Conservation (phyloP, 192 early-diverging fungal genomes). For the Chytriomyces sp. region DNA sequence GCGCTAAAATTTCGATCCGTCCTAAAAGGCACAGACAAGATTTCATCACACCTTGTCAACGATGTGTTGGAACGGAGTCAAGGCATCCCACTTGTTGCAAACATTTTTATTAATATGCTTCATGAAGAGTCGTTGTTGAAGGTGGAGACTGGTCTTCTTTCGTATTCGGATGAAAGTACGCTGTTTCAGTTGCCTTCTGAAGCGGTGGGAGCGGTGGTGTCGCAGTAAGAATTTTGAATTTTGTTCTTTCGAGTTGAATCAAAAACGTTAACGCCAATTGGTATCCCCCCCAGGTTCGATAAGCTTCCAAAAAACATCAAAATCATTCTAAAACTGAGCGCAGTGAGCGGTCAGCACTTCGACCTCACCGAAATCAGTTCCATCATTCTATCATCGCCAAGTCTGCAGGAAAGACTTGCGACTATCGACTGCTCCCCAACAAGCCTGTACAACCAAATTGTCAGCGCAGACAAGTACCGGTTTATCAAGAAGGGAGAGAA, state of each 20-base stretch:
- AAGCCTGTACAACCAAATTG: neutral
- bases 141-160: slow-evolving; percentile 3
- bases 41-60: slow-evolving; percentile 3
- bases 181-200: slow-evolving; percentile 12
- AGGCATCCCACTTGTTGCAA: slow-evolving; percentile 23
- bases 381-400: slow-evolving; percentile 8
- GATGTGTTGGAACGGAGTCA: slow-evolving; percentile 33
- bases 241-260: neutral
- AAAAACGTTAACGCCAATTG: neutral
- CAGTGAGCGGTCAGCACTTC: slow-evolving; percentile 36
- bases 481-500: slow-evolving; percentile 18
- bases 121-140: slow-evolving; percentile 9
- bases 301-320: slow-evolving; percentile 13
- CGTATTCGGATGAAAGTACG: neutral
- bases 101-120: slow-evolving; percentile 24
- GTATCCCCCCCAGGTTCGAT: slow-evolving; percentile 4
- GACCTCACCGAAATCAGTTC: slow-evolving; percentile 16
- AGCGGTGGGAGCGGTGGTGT: slow-evolving; percentile 30
- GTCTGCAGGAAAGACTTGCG: neutral
- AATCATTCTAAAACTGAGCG: slow-evolving; percentile 26
- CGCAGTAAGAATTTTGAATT: slow-evolving; percentile 15
- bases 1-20: slow-evolving; percentile 3
- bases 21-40: neutral
- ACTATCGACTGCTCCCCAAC: neutral
- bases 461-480: slow-evolving; percentile 22